phyloP scores from a whole-genome alignment of 2,329 filamentous ascomycete species.

The Phyllosticta citribraziliensis region DNA sequence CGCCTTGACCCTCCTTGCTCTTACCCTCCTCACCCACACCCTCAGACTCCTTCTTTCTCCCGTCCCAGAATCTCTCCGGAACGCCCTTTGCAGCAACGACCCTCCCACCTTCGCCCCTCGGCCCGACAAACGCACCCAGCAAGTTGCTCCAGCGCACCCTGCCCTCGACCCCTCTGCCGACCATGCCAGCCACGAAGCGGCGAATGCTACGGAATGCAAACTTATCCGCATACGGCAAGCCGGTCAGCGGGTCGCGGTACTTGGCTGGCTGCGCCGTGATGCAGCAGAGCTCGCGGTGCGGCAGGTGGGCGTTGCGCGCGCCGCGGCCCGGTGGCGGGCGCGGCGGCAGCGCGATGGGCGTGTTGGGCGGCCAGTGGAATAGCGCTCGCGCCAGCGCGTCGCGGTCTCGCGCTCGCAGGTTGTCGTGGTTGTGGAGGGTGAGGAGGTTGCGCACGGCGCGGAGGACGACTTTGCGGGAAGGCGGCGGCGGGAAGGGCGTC shows the following conservation, averaged over 20 bases:
- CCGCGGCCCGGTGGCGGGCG: constrained; percentile 43
- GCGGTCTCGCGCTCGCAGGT: constrained; percentile 17
- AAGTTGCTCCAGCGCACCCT: constrained; percentile 75
- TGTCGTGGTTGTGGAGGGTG: constrained; percentile 45
- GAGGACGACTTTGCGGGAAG: constrained; percentile 32
- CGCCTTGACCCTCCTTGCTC: neutral
- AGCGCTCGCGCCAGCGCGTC: constrained; percentile 14
- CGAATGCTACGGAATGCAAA: constrained; percentile 77
- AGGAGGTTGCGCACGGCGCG: constrained; percentile 48
- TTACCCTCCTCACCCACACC: neutral
- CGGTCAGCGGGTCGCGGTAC: constrained; percentile 78
- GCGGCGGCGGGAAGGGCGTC: constrained; percentile 21
- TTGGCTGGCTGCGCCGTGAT: constrained; percentile 74
- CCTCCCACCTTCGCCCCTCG: constrained; percentile 26
- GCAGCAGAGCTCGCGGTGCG: constrained; percentile 52
- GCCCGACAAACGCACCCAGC: constrained; percentile 73
- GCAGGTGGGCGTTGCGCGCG: constrained; percentile 31
- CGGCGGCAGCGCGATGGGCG: constrained; percentile 18
- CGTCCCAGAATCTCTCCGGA: constrained; percentile 57
- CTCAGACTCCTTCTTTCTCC: neutral
- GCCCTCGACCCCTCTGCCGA: constrained; percentile 40
- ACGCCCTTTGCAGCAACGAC: constrained; percentile 62
- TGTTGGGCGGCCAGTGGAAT: constrained; percentile 27
- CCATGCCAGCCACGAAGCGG: constrained; percentile 38
- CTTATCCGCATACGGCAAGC: constrained; percentile 68